Evolutionary conservation across 1,284 basidiomycete genomes (phyloP), one percentile per base, ranked within the genome.

Genomic region (Gymnopus androsaceus): DNA sequence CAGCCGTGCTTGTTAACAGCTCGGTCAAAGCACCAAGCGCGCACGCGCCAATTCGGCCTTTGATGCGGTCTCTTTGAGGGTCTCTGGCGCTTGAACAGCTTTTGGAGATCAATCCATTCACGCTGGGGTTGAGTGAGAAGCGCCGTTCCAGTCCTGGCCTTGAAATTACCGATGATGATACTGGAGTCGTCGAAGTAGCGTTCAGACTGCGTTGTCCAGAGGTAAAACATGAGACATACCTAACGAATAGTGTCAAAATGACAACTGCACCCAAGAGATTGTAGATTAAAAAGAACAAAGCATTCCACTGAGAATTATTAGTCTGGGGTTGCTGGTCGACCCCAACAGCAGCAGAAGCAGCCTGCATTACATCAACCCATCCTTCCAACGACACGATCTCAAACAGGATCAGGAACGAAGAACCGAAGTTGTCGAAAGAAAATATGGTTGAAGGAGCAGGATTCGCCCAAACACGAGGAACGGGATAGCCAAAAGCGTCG

Each of bases 311-410:
- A 1, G 87, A 80, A 1, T 79, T 81, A 61, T 95, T 90, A 37
- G 75, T 80, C 59, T 82, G 72, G 1, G 92, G 91, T 67, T 97
- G 94, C 51, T 73, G 69, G 31, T 84, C 83, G 19, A 61, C 64
- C 1, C 90, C 92, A 0, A 83, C 87, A 57, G 98, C 91, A 62
- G 86, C 86, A 74, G 93, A 93, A 1, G 89, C 90, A 11, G 88
- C 80, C 21, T 75, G 74, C 90, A 98, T 92, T 51, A 96, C 95
- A 68, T 96, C 91, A 34, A 92, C 85, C 96, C 96, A 98, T 2
- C 96, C 96, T 72, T 98, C 92, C 45, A 98, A 76, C 0, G 94
- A 97, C 36, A 98, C 93, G 66, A 97, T 96, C 73, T 99, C 96
- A 66, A 98, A 98, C 2, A 98, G 79, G 65, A 98, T 98, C 50